Percentiles rank a stretch among this genome's conserved stretches.
Conservation (phyloP, 2,329 filamentous ascomycete genomes). For the Xylariales sp. region DNA sequence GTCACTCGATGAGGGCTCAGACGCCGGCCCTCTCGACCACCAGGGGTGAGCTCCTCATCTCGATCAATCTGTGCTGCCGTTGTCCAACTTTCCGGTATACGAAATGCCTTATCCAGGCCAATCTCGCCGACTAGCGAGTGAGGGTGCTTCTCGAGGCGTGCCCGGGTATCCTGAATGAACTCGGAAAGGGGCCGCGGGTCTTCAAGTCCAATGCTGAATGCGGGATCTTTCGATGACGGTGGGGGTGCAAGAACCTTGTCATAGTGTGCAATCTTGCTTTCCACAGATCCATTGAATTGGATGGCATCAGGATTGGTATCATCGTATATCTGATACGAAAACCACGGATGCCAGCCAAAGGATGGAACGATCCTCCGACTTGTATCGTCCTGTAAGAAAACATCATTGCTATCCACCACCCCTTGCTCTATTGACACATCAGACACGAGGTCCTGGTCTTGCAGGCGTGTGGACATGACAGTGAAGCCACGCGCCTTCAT, state of each 20-base stretch:
- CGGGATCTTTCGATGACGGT: slow-evolving; percentile 37
- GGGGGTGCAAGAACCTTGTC: slow-evolving; percentile 56
- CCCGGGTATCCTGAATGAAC: slow-evolving; percentile 52
- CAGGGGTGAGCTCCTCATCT: slow-evolving; percentile 55
- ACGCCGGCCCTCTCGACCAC: slow-evolving; percentile 64
- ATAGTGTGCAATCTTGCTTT: slow-evolving; percentile 57
- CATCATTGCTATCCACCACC: slow-evolving; percentile 26
- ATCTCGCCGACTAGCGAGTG: slow-evolving; percentile 71
- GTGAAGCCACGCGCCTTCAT: slow-evolving; percentile 67
- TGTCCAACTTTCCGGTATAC: slow-evolving; percentile 60
- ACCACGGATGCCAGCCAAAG: slow-evolving; percentile 91
- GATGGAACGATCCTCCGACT: slow-evolving; percentile 55
- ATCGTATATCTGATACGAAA: slow-evolving; percentile 71
- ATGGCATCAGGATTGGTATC: slow-evolving; percentile 39
- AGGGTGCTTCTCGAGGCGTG: slow-evolving; percentile 52
- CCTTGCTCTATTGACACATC: slow-evolving; percentile 53
- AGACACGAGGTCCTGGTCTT: slow-evolving; percentile 72
- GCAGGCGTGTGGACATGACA: slow-evolving; percentile 71
- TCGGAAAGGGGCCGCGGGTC: slow-evolving; percentile 54
- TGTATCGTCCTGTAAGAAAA: slow-evolving; percentile 10
- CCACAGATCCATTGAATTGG: slow-evolving; percentile 27
- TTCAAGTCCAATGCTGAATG: slow-evolving; percentile 49
- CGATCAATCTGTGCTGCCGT: slow-evolving; percentile 31
- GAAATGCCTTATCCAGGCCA: slow-evolving; percentile 72
- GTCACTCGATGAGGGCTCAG: slow-evolving; percentile 65